phyloP scores from a whole-genome alignment of 208 protist genomes.

The Vickermania ingenoplastis region DNA sequence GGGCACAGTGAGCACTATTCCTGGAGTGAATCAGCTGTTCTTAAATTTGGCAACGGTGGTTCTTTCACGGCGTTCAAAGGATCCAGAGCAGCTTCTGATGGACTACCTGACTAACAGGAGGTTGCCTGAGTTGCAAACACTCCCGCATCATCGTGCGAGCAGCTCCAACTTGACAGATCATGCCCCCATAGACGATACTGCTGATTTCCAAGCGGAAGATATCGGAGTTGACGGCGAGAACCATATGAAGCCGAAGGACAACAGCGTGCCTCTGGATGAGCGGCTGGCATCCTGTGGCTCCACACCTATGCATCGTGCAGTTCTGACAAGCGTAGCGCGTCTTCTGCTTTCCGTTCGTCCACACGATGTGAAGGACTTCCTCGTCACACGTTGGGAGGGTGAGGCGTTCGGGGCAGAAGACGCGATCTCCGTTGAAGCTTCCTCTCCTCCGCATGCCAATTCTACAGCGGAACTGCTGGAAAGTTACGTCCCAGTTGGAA shows the following conservation, averaged over 20 bases:
- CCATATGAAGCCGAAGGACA: neutral
- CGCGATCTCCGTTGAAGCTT: neutral
- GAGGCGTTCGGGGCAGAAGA: neutral
- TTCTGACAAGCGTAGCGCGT: neutral
- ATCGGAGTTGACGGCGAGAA: neutral
- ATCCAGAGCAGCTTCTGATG: slow-evolving; percentile 45
- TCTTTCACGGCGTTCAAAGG: slow-evolving; percentile 25
- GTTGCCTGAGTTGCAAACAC: slow-evolving; percentile 4
- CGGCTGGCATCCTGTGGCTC: neutral
- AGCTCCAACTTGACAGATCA: slow-evolving; percentile 7
- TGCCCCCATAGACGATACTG: neutral
- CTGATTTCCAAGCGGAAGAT: neutral
- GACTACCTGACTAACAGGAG: slow-evolving; percentile 26
- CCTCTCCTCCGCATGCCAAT: neutral
- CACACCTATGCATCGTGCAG: neutral
- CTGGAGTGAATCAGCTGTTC: slow-evolving; percentile 12
- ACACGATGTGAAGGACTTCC: neutral
- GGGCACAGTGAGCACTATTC: neutral
- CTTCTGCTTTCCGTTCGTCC: neutral
- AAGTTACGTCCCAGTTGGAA: neutral
- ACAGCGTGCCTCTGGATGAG: neutral
- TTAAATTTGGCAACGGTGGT: slow-evolving; percentile 25
- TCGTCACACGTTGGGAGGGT: neutral
- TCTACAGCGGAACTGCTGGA: neutral
- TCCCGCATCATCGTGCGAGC: slow-evolving; percentile 6